Percentiles rank a stretch among this genome's conserved stretches.
These are phyloP conservation scores for Phialophora expanda DNA, from an alignment of 2,329 filamentous ascomycete species.

Conservation along the genomic window DNA sequence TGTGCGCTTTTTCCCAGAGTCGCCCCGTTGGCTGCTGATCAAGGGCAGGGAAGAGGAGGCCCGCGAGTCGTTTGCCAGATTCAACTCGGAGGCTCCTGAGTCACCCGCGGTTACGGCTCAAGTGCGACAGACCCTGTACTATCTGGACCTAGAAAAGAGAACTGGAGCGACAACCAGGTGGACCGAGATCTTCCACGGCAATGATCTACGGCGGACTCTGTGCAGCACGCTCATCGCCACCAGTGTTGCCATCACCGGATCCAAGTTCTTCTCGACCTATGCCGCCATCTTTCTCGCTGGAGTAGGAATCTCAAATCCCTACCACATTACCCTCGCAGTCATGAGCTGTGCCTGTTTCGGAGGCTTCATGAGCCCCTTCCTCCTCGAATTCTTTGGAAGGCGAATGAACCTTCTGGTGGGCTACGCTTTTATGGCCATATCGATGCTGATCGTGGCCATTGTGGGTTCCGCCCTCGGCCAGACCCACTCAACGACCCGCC, in stretches of 20 bases:
- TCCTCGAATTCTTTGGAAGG: slow-evolving; percentile 2
- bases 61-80: slow-evolving; percentile 45
- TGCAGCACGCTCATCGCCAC: not conserved
- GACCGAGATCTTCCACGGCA: slow-evolving; percentile 3
- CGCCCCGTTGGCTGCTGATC: slow-evolving; percentile 55
- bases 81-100: not conserved
- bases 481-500: not conserved
- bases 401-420: not conserved
- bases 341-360: not conserved
- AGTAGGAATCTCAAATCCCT: not conserved
- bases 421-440: not conserved
- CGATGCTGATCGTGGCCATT: not conserved
- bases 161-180: not conserved
- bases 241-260: not conserved
- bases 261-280: not conserved
- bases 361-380: not conserved
- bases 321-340: not conserved
- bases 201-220: not conserved
- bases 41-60: slow-evolving; percentile 49
- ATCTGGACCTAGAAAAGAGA: not conserved
- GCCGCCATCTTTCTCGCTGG: not conserved
- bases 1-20: slow-evolving; percentile 51
- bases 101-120: not conserved
- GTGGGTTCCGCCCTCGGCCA: not conserved
- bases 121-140: not conserved